These are phyloP conservation scores for Penicillium verrucosum DNA, from an alignment of 2,329 filamentous ascomycete species.

Conservation along the genomic window DNA sequence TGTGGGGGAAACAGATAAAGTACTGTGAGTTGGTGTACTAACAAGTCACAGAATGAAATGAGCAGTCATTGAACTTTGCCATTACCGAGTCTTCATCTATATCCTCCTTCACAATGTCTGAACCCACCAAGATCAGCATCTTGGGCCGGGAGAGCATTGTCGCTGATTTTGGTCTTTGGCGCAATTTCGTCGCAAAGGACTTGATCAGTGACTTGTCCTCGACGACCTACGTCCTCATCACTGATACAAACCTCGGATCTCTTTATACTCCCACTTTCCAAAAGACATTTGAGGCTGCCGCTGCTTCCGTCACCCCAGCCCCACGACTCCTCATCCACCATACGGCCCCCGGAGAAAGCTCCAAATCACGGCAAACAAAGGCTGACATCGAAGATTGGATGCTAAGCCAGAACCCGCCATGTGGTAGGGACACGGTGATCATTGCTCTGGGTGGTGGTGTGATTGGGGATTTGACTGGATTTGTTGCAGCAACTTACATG, in stretches of 20 bases:
- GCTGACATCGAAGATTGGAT: conserved; percentile 98
- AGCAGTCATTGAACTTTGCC: conserved; percentile 14
- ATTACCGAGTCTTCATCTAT: conserved; percentile 9
- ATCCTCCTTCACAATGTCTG: conserved; percentile 29
- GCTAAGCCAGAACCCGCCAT: conserved; percentile 73
- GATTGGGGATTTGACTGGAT: conserved; percentile 97
- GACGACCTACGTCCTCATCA: conserved; percentile 93
- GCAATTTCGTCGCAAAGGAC: conserved; percentile 74
- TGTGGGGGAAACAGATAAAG: conserved; percentile 12
- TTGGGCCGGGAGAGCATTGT: conserved; percentile 87
- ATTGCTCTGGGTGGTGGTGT: conserved; percentile 94
- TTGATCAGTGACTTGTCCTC: conserved; percentile 73
- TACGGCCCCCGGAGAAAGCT: conserved; percentile 87
- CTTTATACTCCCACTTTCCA: conserved; percentile 78
- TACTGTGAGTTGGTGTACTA: conserved; percentile 12
- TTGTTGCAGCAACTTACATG: conserved; percentile 98
- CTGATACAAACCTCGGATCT: conserved; percentile 84
- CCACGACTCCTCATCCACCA: conserved; percentile 78
- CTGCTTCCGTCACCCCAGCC: conserved; percentile 45
- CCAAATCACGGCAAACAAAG: conserved; percentile 90
- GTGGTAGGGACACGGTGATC: conserved; percentile 90
- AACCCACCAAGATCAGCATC: conserved; percentile 68
- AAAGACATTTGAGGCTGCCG: conserved; percentile 57
- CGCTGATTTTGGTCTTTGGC: conserved; percentile 88
- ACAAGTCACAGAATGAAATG: conserved; percentile 25